Conservation (phyloP, 2,329 filamentous ascomycete genomes). For the Allantophomopsis cytisporea region DNA sequence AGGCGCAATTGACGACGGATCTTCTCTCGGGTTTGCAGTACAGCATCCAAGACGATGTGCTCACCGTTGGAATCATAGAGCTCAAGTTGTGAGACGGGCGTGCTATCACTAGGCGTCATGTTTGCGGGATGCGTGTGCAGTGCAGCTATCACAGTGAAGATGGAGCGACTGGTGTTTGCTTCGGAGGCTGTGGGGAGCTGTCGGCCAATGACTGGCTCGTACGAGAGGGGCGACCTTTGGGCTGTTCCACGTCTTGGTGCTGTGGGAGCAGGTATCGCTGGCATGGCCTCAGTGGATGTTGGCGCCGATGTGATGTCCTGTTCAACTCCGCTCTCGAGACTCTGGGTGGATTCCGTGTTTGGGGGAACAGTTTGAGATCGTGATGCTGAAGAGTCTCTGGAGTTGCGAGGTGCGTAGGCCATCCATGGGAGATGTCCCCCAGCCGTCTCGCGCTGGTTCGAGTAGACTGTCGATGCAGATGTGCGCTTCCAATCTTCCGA, state of each 20-base stretch:
- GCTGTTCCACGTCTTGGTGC: not conserved
- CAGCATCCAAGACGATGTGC: slow-evolving; percentile 17
- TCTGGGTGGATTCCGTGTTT: not conserved
- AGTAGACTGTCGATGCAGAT: slow-evolving; percentile 7
- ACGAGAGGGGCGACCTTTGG: not conserved
- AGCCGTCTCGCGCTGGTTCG: slow-evolving; percentile 1
- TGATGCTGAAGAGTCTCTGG: slow-evolving; percentile 1
- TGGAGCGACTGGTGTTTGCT: slow-evolving; percentile 4
- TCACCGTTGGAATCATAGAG: slow-evolving; percentile 13
- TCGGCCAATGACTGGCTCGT: not conserved
- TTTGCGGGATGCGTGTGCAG: slow-evolving; percentile 7
- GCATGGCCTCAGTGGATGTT: not conserved
- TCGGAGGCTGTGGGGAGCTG: not conserved
- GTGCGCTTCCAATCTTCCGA: no score
- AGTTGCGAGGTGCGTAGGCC: not conserved
- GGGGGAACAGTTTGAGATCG: not conserved
- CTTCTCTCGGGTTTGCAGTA: slow-evolving; percentile 30
- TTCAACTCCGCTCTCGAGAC: not conserved
- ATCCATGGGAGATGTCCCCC: not conserved
- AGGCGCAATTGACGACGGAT: slow-evolving; percentile 57
- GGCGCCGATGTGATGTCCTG: not conserved
- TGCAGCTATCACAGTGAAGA: slow-evolving; percentile 10
- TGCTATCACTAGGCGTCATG: slow-evolving; percentile 2
- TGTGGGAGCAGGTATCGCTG: no score
- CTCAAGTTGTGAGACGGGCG: slow-evolving; percentile 9